phyloP scores from a whole-genome alignment of 1,284 basidiomycete species.

The Hymenochaete sp. region DNA sequence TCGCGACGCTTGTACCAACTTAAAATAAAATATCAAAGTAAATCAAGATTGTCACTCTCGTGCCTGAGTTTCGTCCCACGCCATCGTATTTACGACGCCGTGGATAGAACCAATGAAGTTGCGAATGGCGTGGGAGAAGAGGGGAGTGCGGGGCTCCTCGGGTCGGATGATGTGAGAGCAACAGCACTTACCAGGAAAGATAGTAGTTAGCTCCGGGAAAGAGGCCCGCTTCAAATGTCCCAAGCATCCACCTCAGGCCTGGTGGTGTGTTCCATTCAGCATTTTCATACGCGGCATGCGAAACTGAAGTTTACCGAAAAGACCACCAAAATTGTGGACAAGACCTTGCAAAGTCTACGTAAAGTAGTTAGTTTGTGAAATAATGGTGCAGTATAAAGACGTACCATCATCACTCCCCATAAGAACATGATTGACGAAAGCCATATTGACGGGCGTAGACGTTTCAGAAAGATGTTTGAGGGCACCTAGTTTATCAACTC shows the following conservation, averaged over 20 bases:
- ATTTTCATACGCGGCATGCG: background rate
- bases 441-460: conserved; percentile 27
- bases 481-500: conserved; percentile 9
- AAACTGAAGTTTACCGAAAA: conserved; percentile 40
- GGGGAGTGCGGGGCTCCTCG: conserved; percentile 1
- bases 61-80: background rate
- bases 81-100: background rate
- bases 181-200: conserved; percentile 13
- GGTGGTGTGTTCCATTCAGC: background rate
- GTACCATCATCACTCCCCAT: conserved; percentile 31
- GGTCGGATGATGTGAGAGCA: background rate
- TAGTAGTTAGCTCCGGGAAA: conserved; percentile 19
- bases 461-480: conserved; percentile 26
- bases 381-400: conserved; percentile 20
- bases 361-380: background rate
- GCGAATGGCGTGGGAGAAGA: background rate
- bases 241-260: conserved; percentile 20
- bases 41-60: background rate
- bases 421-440: conserved; percentile 21
- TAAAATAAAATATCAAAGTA: too few relatives aligned
- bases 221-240: conserved; percentile 22
- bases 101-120: background rate
- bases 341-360: conserved; percentile 58
- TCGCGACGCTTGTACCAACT: conserved; percentile 22
- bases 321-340: conserved; percentile 52